Conservation (phyloP, 2,329 filamentous ascomycete species). For the Paramyrothecium roridum region DNA sequence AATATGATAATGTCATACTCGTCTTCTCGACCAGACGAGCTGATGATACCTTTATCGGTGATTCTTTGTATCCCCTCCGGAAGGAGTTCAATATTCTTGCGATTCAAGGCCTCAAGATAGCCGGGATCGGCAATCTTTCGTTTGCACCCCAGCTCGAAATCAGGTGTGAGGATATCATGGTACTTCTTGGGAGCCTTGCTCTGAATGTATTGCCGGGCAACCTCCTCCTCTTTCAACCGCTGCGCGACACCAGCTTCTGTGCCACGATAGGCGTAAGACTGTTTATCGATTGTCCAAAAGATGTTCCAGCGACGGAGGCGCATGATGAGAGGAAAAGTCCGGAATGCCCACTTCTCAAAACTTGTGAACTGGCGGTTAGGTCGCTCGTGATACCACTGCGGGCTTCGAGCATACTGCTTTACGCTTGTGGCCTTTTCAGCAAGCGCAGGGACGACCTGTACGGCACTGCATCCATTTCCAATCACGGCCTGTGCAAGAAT, state of each 20-base stretch:
- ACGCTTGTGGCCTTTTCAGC: neutral
- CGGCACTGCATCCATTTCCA: constrained; percentile 6
- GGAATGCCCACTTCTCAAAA: constrained; percentile 1
- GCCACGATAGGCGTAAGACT: constrained; percentile 1
- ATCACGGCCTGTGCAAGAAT: constrained; percentile 3
- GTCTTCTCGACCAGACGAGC: constrained; percentile 3
- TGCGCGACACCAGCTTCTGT: neutral
- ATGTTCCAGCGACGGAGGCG: neutral
- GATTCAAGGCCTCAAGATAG: constrained; percentile 4
- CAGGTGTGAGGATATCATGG: constrained; percentile 16
- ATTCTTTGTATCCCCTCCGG: constrained; percentile 5
- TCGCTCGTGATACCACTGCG: constrained; percentile 9
- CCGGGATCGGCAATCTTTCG: constrained; percentile 22
- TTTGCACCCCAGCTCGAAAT: constrained; percentile 25
- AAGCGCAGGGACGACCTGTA: constrained; percentile 3
- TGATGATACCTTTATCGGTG: constrained; percentile 5
- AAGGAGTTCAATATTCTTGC: constrained; percentile 3
- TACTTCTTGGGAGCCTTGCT: constrained; percentile 17
- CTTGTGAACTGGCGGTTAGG: constrained; percentile 2
- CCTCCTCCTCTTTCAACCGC: neutral
- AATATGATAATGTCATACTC: constrained; percentile 8
- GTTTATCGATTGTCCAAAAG: constrained; percentile 3
- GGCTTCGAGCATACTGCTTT: constrained; percentile 5
- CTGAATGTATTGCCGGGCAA: constrained; percentile 4
- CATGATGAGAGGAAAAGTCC: constrained; percentile 1